Base-by-base conservation (phyloP, 2,329 filamentous ascomycete genomes). In the Lasiodiplodia theobromae region DNA sequence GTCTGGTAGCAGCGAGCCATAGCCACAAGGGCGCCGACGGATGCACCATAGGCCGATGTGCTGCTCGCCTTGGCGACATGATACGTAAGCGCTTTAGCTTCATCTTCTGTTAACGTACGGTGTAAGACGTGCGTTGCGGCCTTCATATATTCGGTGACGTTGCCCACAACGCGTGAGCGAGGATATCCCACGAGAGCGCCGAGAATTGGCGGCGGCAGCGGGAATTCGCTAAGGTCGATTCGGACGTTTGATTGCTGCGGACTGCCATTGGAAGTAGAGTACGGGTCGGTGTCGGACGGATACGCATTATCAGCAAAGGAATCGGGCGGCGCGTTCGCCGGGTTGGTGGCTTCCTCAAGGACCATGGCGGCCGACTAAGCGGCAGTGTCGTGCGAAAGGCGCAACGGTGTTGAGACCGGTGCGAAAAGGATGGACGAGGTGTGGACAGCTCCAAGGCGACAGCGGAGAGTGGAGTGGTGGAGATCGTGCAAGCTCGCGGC, bases 41-140 rank as follows among this genome's bases (percentile, higher is more conserved):
- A 77, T 1, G 76, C 71, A 38, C 79, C 81, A 69, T 80, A 83
- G 21, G 77, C 80, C 11, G 77, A 78, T 5, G 76, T 77, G 47
- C 78, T 72, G 40, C 82, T 72, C 5, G 76, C 74, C 52, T 80
- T 76, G 25, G 80, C 78, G 34, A 79, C 73, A 69, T 83, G 79
- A 67, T 71, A 79, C 12, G 81, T 78, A 14, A 84, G 72, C 0
- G 81, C 81, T 63, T 83, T 79, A 7, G 79, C 75, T 72, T 85
- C 83, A 14, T 81, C 78, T 23, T 78, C 74, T 6, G 75, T 76
- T 14, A 83, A 62, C 1, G 77, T 74, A 12, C 83, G 77, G 5
- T 77, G 73, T 11, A 84, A 67, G 14, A 79, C 73, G 37, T 74
- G 49, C 47, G 71, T 69, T 2, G 72, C 73, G 69, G 72, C 78